Evolutionary conservation across 78 protist species (phyloP).

Genomic region (Bigelowiella natans): DNA sequence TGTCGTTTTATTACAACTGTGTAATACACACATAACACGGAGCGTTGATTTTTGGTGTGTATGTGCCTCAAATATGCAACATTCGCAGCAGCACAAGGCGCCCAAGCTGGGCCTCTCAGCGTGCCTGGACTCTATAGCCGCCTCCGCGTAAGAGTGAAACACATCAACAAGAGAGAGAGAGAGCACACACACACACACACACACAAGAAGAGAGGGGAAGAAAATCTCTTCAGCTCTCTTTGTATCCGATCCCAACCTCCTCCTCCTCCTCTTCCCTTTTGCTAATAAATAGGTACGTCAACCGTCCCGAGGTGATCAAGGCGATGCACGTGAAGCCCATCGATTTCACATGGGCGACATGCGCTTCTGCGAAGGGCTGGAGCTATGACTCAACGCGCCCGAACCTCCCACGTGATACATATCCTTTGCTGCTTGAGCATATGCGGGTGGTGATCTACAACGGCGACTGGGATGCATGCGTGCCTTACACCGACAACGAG

Average conservation of each 20-base stretch:
- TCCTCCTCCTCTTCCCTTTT: no score
- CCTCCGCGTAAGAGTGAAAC: not conserved
- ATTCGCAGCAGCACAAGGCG: no score
- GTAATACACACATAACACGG: no score
- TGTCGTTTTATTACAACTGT: no score
- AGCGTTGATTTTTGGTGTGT: no score
- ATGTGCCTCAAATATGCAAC: no score
- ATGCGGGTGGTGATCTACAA: not conserved
- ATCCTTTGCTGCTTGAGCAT: not conserved
- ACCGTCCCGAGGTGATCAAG: not conserved
- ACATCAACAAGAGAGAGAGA: no score
- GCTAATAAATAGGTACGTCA: not conserved
- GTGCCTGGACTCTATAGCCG: no score
- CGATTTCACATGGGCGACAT: slow-evolving; percentile 22
- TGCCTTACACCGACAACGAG: slow-evolving; percentile 5
- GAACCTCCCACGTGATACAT: slow-evolving; percentile 1
- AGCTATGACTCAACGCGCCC: not conserved
- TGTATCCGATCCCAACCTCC: no score
- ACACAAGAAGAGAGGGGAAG: not conserved
- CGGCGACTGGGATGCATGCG: slow-evolving; percentile 16
- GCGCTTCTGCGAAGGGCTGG: not conserved
- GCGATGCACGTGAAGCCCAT: slow-evolving; percentile 20
- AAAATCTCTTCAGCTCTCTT: not conserved
- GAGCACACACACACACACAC: no score
- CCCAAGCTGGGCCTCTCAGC: no score